phyloP scores from a whole-genome alignment of 805 yeast species.

The Wickerhamiella hasegawae region DNA sequence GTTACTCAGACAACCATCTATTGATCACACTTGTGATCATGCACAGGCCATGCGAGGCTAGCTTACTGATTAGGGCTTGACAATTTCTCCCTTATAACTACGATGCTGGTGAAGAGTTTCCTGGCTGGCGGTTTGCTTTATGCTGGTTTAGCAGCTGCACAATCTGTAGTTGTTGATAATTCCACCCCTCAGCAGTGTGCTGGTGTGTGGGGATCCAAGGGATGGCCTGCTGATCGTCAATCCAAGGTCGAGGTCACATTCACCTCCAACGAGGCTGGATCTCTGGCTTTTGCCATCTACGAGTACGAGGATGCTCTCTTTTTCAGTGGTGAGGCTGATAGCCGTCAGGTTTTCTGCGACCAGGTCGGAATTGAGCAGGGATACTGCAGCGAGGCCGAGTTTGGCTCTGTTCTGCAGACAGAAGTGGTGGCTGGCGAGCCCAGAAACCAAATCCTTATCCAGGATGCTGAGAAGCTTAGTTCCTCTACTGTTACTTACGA shows the following conservation, averaged over 20 bases:
- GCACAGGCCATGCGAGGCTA: no score
- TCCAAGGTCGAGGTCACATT: slow-evolving; percentile 11
- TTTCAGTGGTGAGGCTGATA: slow-evolving; percentile 40
- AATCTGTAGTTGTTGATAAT: not conserved
- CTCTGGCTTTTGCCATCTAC: slow-evolving; percentile 54
- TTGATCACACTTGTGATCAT: no score
- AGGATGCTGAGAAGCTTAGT: slow-evolving; percentile 34
- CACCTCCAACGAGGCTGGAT: slow-evolving; percentile 4
- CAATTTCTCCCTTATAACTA: not conserved
- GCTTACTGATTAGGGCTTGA: no score
- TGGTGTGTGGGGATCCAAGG: slow-evolving; percentile 76
- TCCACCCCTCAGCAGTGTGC: slow-evolving; percentile 31
- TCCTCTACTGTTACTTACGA: slow-evolving; percentile 52
- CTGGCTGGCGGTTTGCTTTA: not conserved
- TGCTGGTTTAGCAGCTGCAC: not conserved
- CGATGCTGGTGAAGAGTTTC: not conserved
- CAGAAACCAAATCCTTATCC: slow-evolving; percentile 40
- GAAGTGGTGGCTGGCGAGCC: slow-evolving; percentile 24
- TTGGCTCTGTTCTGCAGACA: slow-evolving; percentile 46
- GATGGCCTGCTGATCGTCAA: slow-evolving; percentile 68
- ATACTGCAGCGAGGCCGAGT: slow-evolving; percentile 37
- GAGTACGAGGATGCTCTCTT: slow-evolving; percentile 65
- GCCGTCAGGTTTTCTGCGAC: slow-evolving; percentile 55
- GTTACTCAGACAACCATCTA: no score
- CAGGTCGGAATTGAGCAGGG: slow-evolving; percentile 39